Percentiles rank a stretch among this genome's conserved stretches.
Conservation (phyloP, 495 filamentous ascomycete genomes). For the Penicillium pulvis region DNA sequence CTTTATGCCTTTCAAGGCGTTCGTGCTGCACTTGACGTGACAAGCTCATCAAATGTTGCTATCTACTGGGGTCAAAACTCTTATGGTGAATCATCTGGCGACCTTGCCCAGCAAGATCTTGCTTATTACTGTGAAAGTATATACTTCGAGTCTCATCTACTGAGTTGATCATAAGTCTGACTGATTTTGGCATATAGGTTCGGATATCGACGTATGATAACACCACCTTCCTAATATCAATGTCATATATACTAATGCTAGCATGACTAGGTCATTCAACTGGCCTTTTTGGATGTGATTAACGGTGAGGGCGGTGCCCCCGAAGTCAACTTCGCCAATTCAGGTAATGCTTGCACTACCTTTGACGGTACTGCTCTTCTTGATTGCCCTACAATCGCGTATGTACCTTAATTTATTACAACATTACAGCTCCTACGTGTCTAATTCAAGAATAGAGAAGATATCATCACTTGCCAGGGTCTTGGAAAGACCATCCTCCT, state of each 20-base stretch:
- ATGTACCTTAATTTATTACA: no score
- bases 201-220: conserved; percentile 41
- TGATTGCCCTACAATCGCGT: conserved; percentile 66
- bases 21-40: not conserved
- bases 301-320: conserved; percentile 51
- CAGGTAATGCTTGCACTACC: conserved; percentile 56
- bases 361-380: conserved; percentile 58
- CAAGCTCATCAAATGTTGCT: conserved; percentile 46
- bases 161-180: not conserved
- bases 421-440: no score
- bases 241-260: conserved; percentile 7
- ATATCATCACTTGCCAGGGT: conserved; percentile 67
- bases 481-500: conserved; percentile 67
- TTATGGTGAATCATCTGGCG: conserved; percentile 39
- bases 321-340: conserved; percentile 62
- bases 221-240: not conserved
- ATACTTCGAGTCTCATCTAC: conserved; percentile 9
- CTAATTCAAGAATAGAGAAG: conserved; percentile 35
- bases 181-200: conserved; percentile 20
- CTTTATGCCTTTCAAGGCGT: not conserved
- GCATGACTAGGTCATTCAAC: conserved; percentile 52
- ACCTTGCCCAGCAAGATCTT: conserved; percentile 54
- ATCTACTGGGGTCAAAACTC: conserved; percentile 72
- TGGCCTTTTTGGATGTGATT: conserved; percentile 63
- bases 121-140: conserved; percentile 61